Conservation (phyloP, 208 protist genomes). For the Leptomonas seymouri region DNA sequence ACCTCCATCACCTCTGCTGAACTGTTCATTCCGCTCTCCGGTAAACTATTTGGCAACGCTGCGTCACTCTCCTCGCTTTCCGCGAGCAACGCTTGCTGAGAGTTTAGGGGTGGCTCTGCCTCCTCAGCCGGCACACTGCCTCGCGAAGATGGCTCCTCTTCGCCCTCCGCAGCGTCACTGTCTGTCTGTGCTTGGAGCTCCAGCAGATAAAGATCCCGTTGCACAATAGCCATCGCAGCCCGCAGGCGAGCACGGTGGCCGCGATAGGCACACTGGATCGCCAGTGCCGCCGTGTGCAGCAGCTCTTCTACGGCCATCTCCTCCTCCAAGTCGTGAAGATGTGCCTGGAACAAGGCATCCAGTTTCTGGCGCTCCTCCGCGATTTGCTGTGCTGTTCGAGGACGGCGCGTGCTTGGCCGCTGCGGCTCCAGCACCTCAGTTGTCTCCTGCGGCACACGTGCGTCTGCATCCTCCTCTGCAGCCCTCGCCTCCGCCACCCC, state of each 20-base stretch:
- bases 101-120: too few species aligned
- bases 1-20: too few species aligned
- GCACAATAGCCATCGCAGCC: slow-evolving; percentile 26
- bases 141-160: not conserved
- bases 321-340: slow-evolving; percentile 17
- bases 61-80: too few species aligned
- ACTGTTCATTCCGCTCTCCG: too few species aligned
- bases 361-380: slow-evolving; percentile 10
- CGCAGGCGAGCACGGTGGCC: slow-evolving; percentile 43
- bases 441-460: slow-evolving; percentile 24
- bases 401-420: not conserved
- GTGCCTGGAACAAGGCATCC: slow-evolving; percentile 9
- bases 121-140: too few species aligned
- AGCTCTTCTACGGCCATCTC: slow-evolving; percentile 39
- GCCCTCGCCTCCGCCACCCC: slow-evolving; percentile 8
- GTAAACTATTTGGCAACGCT: too few species aligned
- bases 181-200: slow-evolving; percentile 19
- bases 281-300: slow-evolving; percentile 39
- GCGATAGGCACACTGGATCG: slow-evolving; percentile 57
- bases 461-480: slow-evolving; percentile 19
- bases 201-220: slow-evolving; percentile 31
- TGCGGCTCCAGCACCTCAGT: not conserved
- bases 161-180: not conserved
- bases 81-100: too few species aligned
- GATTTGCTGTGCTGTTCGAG: slow-evolving; percentile 1